Percentiles rank a stretch among this genome's conserved stretches.
Evolutionary conservation across 805 yeast species (phyloP).

Genomic region (Ascoidea tarda): DNA sequence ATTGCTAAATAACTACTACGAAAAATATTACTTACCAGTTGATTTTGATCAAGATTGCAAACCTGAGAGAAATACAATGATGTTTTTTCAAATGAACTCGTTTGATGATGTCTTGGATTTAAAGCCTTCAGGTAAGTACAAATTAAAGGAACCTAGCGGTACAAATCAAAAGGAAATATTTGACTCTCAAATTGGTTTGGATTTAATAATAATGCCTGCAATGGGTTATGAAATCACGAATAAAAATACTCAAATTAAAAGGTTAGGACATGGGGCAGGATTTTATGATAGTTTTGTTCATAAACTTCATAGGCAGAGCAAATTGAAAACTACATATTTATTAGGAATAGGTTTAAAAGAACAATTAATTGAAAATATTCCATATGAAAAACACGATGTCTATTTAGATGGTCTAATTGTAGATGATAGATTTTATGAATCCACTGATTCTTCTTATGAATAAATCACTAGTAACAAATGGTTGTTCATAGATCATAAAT

Average conservation of each 20-base stretch:
- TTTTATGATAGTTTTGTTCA: slow-evolving; percentile 70
- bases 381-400: slow-evolving; percentile 53
- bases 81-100: slow-evolving; percentile 37
- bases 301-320: slow-evolving; percentile 21
- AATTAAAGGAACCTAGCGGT: slow-evolving; percentile 52
- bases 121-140: slow-evolving; percentile 54
- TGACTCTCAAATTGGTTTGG: slow-evolving; percentile 30
- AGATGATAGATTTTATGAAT: slow-evolving; percentile 17
- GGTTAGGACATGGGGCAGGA: slow-evolving; percentile 92
- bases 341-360: slow-evolving; percentile 55
- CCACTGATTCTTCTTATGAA: not conserved
- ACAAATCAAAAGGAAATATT: slow-evolving; percentile 15
- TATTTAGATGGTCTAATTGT: slow-evolving; percentile 39
- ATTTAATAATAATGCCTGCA: slow-evolving; percentile 72
- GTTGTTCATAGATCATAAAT: slow-evolving; percentile 15
- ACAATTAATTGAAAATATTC: slow-evolving; percentile 41
- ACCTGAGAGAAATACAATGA: slow-evolving; percentile 16
- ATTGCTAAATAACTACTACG: no score
- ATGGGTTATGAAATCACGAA: slow-evolving; percentile 39
- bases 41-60: no score
- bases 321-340: slow-evolving; percentile 22
- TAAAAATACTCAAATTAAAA: slow-evolving; percentile 19
- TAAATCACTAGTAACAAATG: no score
- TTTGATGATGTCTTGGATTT: slow-evolving; percentile 29
- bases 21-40: not conserved